Conservation (phyloP, 306 rosid species). For the Styphnolobium japonicum region DNA sequence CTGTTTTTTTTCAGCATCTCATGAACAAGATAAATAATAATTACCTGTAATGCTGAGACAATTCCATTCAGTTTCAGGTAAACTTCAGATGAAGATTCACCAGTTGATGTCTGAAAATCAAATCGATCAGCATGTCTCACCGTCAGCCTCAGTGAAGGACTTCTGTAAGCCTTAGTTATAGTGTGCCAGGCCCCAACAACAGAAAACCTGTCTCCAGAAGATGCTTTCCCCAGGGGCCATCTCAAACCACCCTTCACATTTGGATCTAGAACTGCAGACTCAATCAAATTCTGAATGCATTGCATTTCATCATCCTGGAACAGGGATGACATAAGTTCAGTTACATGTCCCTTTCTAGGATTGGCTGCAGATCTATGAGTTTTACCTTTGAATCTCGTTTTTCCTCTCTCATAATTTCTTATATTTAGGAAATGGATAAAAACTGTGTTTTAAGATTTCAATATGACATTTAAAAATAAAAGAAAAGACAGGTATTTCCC, state of each 20-base stretch:
- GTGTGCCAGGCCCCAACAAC: constrained; percentile 48
- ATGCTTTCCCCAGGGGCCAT: constrained; percentile 53
- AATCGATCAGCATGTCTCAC: constrained; percentile 51
- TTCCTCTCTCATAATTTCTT: neutral
- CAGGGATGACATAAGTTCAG: neutral
- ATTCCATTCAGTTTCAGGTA: constrained; percentile 37
- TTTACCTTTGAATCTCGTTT: neutral
- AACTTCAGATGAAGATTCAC: constrained; percentile 46
- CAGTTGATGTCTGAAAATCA: constrained; percentile 34
- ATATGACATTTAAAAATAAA: neutral
- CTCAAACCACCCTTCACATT: constrained; percentile 65
- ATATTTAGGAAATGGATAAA: neutral
- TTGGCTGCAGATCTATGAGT: neutral
- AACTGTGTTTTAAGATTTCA: neutral
- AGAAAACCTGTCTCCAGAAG: constrained; percentile 39
- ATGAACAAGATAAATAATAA: neutral
- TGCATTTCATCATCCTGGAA: constrained; percentile 56
- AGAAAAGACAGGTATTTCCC: neutral
- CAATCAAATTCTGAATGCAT: constrained; percentile 38
- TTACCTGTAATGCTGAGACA: constrained; percentile 35
- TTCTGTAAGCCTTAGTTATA: constrained; percentile 26
- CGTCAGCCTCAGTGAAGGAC: constrained; percentile 37
- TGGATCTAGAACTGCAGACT: constrained; percentile 46
- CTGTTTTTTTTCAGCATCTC: neutral
- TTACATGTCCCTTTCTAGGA: neutral